phyloP scores from a whole-genome alignment of 2,329 filamentous ascomycete genomes.

The Colletotrichum tropicicola region DNA sequence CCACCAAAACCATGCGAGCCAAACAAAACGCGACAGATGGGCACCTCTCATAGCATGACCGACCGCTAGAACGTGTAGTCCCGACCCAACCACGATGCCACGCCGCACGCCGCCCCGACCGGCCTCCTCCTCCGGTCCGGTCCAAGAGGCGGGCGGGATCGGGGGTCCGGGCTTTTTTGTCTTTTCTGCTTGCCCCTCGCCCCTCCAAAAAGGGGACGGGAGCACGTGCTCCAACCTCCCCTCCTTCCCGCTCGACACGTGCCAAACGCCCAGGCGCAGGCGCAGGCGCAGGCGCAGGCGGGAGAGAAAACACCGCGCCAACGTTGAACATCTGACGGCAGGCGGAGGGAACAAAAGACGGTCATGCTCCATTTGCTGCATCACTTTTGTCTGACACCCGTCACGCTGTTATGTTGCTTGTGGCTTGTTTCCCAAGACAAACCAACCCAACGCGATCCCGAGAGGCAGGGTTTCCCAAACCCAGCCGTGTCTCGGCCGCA shows the following conservation, averaged over 20 bases:
- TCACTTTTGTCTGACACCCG: too few species aligned
- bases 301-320: background rate
- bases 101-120: background rate
- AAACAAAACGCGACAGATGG: too few species aligned
- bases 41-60: too few species aligned
- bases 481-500: background rate
- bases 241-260: constrained; percentile 6
- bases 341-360: too few species aligned
- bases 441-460: background rate
- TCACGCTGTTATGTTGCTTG: too few species aligned
- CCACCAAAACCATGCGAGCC: too few species aligned
- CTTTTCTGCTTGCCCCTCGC: background rate
- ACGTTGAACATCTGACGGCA: background rate
- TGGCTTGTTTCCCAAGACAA: too few species aligned
- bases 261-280: constrained; percentile 1
- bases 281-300: background rate
- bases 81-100: background rate
- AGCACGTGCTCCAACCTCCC: constrained; percentile 8
- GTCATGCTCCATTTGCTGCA: too few species aligned
- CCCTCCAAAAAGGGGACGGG: background rate
- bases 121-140: background rate
- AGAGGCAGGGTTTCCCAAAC: background rate
- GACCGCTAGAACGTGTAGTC: too few species aligned
- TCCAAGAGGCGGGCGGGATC: background rate
- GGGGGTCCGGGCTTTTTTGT: background rate